A percentile compares a stretch with the other conserved stretches of the same genome.
phyloP scores from a whole-genome alignment of 108 stramenopile genomes.

The Pseudonitzschia multiseries region DNA sequence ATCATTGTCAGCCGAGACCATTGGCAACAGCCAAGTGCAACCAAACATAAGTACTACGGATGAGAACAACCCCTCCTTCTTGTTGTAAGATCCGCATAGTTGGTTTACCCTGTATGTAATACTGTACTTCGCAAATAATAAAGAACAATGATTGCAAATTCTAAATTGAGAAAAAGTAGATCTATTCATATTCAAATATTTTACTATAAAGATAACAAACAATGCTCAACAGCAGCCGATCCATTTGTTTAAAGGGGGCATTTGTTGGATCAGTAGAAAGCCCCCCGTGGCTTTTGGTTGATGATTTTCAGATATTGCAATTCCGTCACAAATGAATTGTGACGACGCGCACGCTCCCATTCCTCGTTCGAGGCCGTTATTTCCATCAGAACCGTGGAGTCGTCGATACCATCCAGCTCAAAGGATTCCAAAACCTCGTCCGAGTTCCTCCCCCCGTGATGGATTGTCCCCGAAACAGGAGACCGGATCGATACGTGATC shows the following conservation, averaged over 20 bases:
- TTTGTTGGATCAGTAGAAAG: neutral
- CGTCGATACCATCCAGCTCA: conserved; percentile 3
- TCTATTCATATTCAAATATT: too few species aligned
- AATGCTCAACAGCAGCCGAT: neutral
- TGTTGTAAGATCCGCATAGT: conserved; percentile 29
- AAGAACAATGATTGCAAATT: too few species aligned
- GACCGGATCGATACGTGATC: neutral
- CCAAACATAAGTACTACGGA: conserved; percentile 3
- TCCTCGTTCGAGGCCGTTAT: conserved; percentile 4
- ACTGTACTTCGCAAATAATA: too few species aligned
- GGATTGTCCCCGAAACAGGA: neutral
- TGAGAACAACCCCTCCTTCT: conserved; percentile 38
- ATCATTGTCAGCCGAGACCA: too few species aligned
- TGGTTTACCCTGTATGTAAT: neutral
- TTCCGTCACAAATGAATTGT: neutral
- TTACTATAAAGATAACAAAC: too few species aligned
- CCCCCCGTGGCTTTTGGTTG: neutral
- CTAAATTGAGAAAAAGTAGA: too few species aligned
- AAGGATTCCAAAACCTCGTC: neutral
- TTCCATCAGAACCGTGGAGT: neutral
- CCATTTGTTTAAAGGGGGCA: neutral
- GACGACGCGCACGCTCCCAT: conserved; percentile 1
- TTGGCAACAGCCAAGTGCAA: conserved; percentile 5
- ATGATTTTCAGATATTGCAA: neutral
- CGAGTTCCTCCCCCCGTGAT: neutral